Evolutionary conservation across 1,284 basidiomycete genomes (phyloP).

Genomic region (Bjerkandera adusta): DNA sequence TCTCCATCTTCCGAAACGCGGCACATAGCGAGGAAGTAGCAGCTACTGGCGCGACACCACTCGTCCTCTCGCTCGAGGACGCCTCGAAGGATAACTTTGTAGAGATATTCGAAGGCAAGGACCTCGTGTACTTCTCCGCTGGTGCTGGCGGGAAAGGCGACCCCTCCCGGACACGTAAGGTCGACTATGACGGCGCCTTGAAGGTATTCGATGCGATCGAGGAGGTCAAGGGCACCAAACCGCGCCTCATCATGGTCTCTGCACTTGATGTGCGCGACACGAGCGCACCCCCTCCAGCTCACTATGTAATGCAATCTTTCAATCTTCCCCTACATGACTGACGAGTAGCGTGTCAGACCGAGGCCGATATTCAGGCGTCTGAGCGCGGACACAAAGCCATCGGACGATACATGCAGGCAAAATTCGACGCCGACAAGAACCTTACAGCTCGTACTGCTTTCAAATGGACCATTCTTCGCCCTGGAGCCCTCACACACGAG

Average conservation of each 20-base stretch:
- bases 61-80: slow-evolving; percentile 61
- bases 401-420: slow-evolving; percentile 55
- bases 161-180: slow-evolving; percentile 58
- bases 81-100: slow-evolving; percentile 45
- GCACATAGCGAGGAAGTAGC: slow-evolving; percentile 47
- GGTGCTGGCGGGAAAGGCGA: slow-evolving; percentile 72
- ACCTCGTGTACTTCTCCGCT: slow-evolving; percentile 64
- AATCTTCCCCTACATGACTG: neutral
- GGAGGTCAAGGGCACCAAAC: slow-evolving; percentile 41
- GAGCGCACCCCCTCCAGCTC: slow-evolving; percentile 46
- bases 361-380: slow-evolving; percentile 44
- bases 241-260: slow-evolving; percentile 60
- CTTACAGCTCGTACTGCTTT: slow-evolving; percentile 57
- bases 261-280: slow-evolving; percentile 63
- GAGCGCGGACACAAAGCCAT: slow-evolving; percentile 43
- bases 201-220: slow-evolving; percentile 77
- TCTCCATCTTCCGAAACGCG: slow-evolving; percentile 57
- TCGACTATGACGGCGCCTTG: slow-evolving; percentile 71
- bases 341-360: slow-evolving; percentile 34
- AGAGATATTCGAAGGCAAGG: slow-evolving; percentile 39
- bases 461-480: slow-evolving; percentile 71
- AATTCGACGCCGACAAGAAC: slow-evolving; percentile 71
- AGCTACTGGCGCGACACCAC: slow-evolving; percentile 42
- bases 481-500: slow-evolving; percentile 55
- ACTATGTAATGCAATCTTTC: slow-evolving; percentile 47